Evolutionary conservation across 169 alveolate species (phyloP).

Genomic region (Perkinsus olseni): DNA sequence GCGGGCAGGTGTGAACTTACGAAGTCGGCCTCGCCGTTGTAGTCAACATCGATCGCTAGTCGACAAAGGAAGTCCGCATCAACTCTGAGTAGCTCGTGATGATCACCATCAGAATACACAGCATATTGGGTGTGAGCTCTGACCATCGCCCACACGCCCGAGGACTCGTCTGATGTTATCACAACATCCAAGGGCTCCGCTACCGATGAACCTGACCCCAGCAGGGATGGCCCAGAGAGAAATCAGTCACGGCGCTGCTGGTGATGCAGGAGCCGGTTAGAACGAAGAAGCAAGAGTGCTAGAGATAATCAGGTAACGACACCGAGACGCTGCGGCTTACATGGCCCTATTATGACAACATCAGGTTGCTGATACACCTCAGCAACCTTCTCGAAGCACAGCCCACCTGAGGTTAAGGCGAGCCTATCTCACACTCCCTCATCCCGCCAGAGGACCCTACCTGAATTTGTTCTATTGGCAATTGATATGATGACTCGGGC

Average conservation of each 20-base stretch:
- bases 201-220: background rate
- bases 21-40: background rate
- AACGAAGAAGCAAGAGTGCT: too few relatives aligned
- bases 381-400: background rate
- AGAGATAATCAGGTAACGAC: background rate
- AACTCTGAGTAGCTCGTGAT: background rate
- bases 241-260: too few relatives aligned
- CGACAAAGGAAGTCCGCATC: background rate
- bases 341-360: background rate
- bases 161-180: background rate
- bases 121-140: background rate
- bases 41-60: background rate
- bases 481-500: background rate
- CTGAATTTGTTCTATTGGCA: background rate
- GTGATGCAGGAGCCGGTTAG: too few relatives aligned
- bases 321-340: background rate
- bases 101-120: background rate
- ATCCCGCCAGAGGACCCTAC: too few relatives aligned
- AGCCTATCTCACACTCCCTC: too few relatives aligned
- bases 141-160: background rate
- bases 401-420: background rate
- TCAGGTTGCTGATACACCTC: background rate
- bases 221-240: too few relatives aligned
- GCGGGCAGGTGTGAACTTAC: background rate
- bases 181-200: background rate